Conservation (phyloP, 1,139 yeast genomes). For the Candida sojae region DNA sequence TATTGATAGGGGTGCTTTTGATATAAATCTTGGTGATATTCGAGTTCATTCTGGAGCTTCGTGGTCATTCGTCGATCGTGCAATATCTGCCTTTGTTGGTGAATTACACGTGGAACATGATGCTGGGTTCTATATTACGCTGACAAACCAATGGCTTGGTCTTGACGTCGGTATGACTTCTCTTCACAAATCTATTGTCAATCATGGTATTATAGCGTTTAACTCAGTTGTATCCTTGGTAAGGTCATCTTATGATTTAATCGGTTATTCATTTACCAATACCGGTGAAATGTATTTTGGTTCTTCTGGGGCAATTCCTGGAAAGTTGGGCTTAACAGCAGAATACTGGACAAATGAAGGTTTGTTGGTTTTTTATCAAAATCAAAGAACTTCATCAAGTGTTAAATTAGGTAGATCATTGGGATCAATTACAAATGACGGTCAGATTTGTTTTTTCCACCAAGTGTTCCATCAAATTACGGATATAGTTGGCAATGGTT, state of each 20-base stretch:
- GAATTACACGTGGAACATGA: conserved; percentile 18
- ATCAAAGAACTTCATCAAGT: conserved; percentile 19
- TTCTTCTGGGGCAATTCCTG: conserved; percentile 21
- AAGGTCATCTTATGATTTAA: conserved; percentile 22
- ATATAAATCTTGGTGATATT: conserved; percentile 20
- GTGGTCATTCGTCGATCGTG: conserved; percentile 36
- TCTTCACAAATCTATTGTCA: conserved; percentile 17
- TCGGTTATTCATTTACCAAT: conserved; percentile 23
- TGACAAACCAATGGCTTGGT: conserved; percentile 7
- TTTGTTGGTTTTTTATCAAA: conserved; percentile 25
- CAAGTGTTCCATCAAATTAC: conserved; percentile 26
- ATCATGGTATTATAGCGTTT: conserved; percentile 26
- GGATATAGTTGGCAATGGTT: conserved; percentile 29
- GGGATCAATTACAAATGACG: conserved; percentile 25
- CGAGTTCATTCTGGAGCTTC: conserved; percentile 27
- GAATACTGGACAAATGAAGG: conserved; percentile 28
- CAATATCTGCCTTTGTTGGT: conserved; percentile 24
- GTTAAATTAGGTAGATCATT: conserved; percentile 23
- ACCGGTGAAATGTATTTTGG: conserved; percentile 31
- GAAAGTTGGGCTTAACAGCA: conserved; percentile 22
- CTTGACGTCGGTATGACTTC: conserved; percentile 15
- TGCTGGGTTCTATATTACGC: conserved; percentile 24
- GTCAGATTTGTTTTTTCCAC: conserved; percentile 31
- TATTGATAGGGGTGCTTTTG: conserved; percentile 20
- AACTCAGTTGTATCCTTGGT: conserved; percentile 19